Percentiles rank a stretch among this genome's conserved stretches.
Conservation (phyloP, 2,329 filamentous ascomycete species). For the Neofusicoccum kwambonambiense region DNA sequence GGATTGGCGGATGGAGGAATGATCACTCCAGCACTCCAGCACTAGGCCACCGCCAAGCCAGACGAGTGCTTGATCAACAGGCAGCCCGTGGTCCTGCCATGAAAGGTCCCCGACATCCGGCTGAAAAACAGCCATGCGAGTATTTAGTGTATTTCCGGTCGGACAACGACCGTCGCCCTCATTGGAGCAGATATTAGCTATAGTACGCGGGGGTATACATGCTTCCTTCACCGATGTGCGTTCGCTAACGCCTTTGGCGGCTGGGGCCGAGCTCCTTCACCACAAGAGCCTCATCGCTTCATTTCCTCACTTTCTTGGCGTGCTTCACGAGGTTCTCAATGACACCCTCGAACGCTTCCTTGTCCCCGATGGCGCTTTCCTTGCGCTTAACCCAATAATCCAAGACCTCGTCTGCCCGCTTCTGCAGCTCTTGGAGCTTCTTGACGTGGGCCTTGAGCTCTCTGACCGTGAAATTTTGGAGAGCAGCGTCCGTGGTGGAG, state of each 20-base stretch:
- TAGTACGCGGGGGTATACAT: slow-evolving; percentile 15
- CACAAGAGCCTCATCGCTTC: slow-evolving; percentile 13
- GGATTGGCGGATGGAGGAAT: slow-evolving; percentile 13
- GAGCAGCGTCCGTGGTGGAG: slow-evolving; percentile 77
- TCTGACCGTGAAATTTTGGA: slow-evolving; percentile 73
- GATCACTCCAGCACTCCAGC: slow-evolving; percentile 14
- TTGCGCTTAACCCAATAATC: slow-evolving; percentile 86
- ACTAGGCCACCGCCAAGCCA: slow-evolving; percentile 6
- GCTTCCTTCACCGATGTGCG: slow-evolving; percentile 1
- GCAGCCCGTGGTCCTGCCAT: slow-evolving; percentile 6
- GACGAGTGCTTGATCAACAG: slow-evolving; percentile 4
- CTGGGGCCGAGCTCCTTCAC: background rate
- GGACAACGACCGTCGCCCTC: background rate
- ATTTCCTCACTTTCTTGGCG: slow-evolving; percentile 80
- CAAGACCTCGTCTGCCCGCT: slow-evolving; percentile 71
- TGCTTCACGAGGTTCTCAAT: slow-evolving; percentile 96
- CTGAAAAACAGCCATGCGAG: background rate
- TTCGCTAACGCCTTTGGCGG: background rate
- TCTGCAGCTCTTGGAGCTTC: slow-evolving; percentile 67
- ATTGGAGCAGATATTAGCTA: slow-evolving; percentile 14
- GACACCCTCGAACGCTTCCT: slow-evolving; percentile 91
- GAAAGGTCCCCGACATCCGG: background rate
- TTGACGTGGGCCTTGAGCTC: slow-evolving; percentile 73
- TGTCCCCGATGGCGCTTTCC: slow-evolving; percentile 84
- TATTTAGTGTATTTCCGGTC: slow-evolving; percentile 9